Evolutionary conservation across 768 basidiomycete species (phyloP).

Genomic region (Mycena pura): DNA sequence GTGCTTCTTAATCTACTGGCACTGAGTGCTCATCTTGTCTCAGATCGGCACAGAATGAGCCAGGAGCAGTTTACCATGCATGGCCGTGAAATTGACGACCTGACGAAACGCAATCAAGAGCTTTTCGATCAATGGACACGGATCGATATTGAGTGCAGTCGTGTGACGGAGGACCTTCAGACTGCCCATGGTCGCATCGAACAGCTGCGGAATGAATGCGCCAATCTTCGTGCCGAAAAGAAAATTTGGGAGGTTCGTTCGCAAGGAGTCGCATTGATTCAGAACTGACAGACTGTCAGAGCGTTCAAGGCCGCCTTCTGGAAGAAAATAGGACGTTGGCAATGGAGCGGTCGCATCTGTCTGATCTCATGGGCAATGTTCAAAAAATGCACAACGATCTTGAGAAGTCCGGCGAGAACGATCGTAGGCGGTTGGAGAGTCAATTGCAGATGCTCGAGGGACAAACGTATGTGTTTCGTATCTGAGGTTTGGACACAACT

Average conservation of each 20-base stretch:
- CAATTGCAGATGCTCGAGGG: conserved; percentile 79
- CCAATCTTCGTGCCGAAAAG: conserved; percentile 92
- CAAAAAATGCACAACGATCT: conserved; percentile 91
- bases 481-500: neutral
- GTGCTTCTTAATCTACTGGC: neutral
- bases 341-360: conserved; percentile 82
- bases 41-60: conserved; percentile 74
- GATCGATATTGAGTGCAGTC: conserved; percentile 75
- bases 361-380: conserved; percentile 88
- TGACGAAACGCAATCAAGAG: conserved; percentile 72
- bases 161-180: conserved; percentile 71
- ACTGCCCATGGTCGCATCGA: conserved; percentile 67
- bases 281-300: conserved; percentile 50
- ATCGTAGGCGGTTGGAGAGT: conserved; percentile 79
- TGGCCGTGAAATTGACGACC: conserved; percentile 67
- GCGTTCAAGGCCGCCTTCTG: conserved; percentile 78
- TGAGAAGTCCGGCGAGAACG: conserved; percentile 83
- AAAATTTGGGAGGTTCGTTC: conserved; percentile 84
- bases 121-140: conserved; percentile 77
- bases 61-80: conserved; percentile 73
- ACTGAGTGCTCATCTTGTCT: conserved; percentile 11
- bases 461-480: conserved; percentile 65
- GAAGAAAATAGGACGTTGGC: conserved; percentile 85
- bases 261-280: neutral
- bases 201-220: conserved; percentile 82